Percentiles rank a stretch among this genome's conserved stretches.
Evolutionary conservation across 345 rosid genomes (phyloP).

Genomic region (Balakata baccata): DNA sequence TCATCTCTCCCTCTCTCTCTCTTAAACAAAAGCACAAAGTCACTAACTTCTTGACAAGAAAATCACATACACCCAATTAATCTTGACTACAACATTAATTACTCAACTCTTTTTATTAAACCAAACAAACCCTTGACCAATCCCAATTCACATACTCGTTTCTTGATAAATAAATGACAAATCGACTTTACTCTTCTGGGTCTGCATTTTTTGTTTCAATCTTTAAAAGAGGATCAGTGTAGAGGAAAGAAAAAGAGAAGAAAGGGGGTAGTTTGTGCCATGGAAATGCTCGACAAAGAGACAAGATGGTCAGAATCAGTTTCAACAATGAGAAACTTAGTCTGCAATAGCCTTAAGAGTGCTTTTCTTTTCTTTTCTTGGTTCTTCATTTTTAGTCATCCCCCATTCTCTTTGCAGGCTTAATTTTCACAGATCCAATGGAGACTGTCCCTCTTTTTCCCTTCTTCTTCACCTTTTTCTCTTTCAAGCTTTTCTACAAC

Average conservation of each 20-base stretch:
- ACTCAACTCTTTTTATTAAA: too few relatives aligned
- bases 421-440: too few relatives aligned
- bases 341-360: constrained; percentile 28
- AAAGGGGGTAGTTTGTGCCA: constrained; percentile 25
- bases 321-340: constrained; percentile 31
- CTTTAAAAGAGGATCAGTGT: too few relatives aligned
- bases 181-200: too few relatives aligned
- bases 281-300: constrained; percentile 48
- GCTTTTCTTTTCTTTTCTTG: constrained; percentile 19
- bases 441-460: too few relatives aligned
- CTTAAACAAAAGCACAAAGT: neutral
- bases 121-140: too few relatives aligned
- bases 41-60: constrained; percentile 20
- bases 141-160: too few relatives aligned
- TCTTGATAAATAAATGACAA: too few relatives aligned
- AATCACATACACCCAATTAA: neutral
- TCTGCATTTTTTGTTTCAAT: too few relatives aligned
- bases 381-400: too few relatives aligned
- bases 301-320: constrained; percentile 40
- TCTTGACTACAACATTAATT: neutral
- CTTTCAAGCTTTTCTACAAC: constrained; percentile 23
- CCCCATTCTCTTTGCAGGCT: too few relatives aligned
- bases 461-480: constrained; percentile 17
- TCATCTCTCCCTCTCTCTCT: neutral
- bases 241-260: too few relatives aligned